Percentiles rank a stretch among this genome's conserved stretches.
phyloP scores from a whole-genome alignment of 192 early-diverging fungal species.

The Backusella westeae region DNA sequence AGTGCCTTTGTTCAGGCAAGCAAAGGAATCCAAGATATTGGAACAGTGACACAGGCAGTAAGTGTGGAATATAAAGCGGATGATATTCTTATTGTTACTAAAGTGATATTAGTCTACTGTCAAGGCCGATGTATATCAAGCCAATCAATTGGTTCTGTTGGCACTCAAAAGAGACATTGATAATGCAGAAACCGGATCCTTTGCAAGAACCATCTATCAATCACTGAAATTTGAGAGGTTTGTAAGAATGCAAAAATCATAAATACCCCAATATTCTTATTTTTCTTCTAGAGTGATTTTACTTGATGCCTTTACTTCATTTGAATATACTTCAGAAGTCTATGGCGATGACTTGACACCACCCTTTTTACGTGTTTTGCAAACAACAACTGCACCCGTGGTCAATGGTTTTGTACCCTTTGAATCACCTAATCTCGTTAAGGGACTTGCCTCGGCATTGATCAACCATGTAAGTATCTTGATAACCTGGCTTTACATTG shows the following conservation, averaged over 20 bases:
- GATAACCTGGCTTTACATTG: too few relatives aligned
- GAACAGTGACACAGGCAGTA: conserved; percentile 1
- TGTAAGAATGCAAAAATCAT: neutral
- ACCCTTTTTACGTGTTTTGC: conserved; percentile 26
- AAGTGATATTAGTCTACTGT: neutral
- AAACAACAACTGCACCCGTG: conserved; percentile 16
- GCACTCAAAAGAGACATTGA: neutral
- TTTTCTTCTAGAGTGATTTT: conserved; percentile 24
- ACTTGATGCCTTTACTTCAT: conserved; percentile 24
- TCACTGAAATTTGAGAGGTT: neutral
- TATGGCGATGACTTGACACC: conserved; percentile 19
- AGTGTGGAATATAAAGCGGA: neutral
- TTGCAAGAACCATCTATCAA: neutral
- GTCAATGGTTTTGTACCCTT: conserved; percentile 11
- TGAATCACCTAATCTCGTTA: conserved; percentile 29
- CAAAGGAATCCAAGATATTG: neutral
- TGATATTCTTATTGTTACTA: too few relatives aligned
- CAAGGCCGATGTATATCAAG: neutral
- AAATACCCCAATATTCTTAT: neutral
- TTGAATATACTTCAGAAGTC: conserved; percentile 21
- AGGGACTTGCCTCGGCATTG: conserved; percentile 20
- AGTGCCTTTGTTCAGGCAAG: conserved; percentile 8
- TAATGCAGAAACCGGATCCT: neutral
- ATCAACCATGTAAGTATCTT: conserved; percentile 23
- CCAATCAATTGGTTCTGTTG: neutral